Evolutionary conservation across 768 basidiomycete species (phyloP).

Genomic region (Pulveroboletus sp.): DNA sequence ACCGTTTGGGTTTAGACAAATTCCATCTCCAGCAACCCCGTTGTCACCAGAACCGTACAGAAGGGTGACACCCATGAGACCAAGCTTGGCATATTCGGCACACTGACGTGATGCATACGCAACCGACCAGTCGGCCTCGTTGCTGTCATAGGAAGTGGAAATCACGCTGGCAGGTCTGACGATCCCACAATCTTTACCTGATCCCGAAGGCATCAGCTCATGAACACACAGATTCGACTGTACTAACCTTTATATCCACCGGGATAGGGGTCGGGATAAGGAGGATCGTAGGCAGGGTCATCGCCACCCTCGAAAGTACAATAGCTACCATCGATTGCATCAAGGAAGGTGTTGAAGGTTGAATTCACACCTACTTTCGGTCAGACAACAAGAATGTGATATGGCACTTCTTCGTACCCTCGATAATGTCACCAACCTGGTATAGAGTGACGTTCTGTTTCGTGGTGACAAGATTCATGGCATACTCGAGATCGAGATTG

Average conservation of each 20-base stretch:
- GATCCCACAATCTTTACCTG: conserved; percentile 38
- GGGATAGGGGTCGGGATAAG: conserved; percentile 23
- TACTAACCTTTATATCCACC: conserved; percentile 17
- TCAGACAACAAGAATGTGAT: conserved; percentile 5
- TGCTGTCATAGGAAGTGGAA: conserved; percentile 39
- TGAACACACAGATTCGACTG: not conserved
- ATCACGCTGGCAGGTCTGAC: conserved; percentile 40
- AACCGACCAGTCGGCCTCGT: conserved; percentile 33
- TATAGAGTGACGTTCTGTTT: conserved; percentile 36
- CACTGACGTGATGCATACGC: conserved; percentile 38
- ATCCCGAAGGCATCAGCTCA: not conserved
- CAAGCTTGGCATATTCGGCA: conserved; percentile 42
- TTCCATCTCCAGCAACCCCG: conserved; percentile 16
- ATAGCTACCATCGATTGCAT: conserved; percentile 41
- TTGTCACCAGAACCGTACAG: conserved; percentile 37
- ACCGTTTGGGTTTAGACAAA: conserved; percentile 32
- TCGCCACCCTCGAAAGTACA: conserved; percentile 33
- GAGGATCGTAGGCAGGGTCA: conserved; percentile 25
- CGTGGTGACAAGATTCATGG: conserved; percentile 44
- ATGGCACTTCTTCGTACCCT: no score
- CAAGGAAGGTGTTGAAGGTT: conserved; percentile 45
- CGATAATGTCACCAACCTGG: conserved; percentile 38
- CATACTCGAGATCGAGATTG: conserved; percentile 71
- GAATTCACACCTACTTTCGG: conserved; percentile 35
- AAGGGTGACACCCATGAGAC: conserved; percentile 36